A percentile compares a stretch with the other conserved stretches of the same genome.
Evolutionary conservation across 495 filamentous ascomycete genomes (phyloP).

Genomic region (Durotheca rogersii): DNA sequence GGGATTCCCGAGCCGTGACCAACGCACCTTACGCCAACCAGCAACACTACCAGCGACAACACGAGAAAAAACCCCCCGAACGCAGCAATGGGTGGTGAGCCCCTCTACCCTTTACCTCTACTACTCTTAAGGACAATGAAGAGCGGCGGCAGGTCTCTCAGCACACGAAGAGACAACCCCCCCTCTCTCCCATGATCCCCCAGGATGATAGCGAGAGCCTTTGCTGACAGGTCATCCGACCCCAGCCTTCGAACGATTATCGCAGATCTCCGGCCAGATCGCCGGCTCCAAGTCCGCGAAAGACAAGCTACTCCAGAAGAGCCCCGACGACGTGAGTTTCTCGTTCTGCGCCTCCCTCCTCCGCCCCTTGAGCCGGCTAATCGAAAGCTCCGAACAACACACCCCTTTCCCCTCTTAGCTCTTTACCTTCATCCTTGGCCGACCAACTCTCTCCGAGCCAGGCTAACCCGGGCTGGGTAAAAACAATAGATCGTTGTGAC

Average conservation of each 20-base stretch:
- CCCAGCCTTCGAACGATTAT: slow-evolving; percentile 49
- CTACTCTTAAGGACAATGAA: background rate
- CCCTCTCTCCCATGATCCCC: too few relatives aligned
- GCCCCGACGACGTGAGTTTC: slow-evolving; percentile 49
- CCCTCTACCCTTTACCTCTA: background rate
- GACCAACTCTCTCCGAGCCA: too few relatives aligned
- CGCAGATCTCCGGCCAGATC: slow-evolving; percentile 50
- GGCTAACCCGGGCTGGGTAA: slow-evolving; percentile 15
- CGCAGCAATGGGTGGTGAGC: slow-evolving; percentile 37
- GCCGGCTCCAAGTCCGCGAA: slow-evolving; percentile 43
- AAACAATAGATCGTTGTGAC: slow-evolving; percentile 77
- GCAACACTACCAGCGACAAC: too few relatives aligned
- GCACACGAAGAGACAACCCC: too few relatives aligned
- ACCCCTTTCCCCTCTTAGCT: too few relatives aligned
- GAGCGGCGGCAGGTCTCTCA: too few relatives aligned
- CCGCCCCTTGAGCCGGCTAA: background rate
- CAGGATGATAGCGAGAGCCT: background rate
- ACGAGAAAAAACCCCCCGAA: too few relatives aligned
- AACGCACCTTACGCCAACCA: too few relatives aligned
- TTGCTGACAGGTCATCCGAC: slow-evolving; percentile 13
- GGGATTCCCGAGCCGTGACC: too few relatives aligned
- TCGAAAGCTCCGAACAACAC: too few relatives aligned
- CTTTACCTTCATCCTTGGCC: too few relatives aligned
- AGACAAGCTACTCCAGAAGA: slow-evolving; percentile 53
- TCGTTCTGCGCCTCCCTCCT: background rate